phyloP scores from a whole-genome alignment of 2,329 filamentous ascomycete species.

The Fonsecaea erecta region DNA sequence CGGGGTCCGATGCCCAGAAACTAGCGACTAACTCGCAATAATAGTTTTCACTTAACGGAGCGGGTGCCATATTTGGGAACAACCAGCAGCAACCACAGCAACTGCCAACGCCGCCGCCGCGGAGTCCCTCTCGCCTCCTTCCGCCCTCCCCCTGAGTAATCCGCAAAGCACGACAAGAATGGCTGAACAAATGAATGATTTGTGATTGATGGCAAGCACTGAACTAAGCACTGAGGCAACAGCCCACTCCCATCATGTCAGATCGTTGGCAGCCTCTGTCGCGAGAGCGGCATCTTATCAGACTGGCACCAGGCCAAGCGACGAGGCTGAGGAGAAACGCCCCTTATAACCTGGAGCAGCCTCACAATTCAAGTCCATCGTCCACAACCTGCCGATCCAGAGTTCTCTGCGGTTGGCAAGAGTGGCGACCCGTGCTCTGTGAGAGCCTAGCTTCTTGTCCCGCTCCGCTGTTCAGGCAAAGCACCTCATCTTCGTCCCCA shows the following conservation, averaged over 20 bases:
- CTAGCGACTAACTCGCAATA: not conserved
- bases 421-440: not conserved
- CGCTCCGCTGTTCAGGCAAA: not conserved
- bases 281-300: too few species aligned
- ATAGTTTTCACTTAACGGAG: not conserved
- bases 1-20: slow-evolving; percentile 7
- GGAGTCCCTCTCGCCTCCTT: not conserved
- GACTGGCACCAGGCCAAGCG: not conserved
- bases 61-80: not conserved
- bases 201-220: not conserved
- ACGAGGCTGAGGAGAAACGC: not conserved
- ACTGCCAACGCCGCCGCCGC: not conserved
- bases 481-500: slow-evolving; percentile 6
- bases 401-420: not conserved
- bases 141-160: not conserved
- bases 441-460: not conserved
- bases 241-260: too few species aligned
- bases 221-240: not conserved
- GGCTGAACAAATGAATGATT: not conserved
- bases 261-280: too few species aligned
- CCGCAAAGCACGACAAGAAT: not conserved
- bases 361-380: not conserved
- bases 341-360: not conserved
- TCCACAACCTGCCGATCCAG: not conserved
- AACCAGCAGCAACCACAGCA: too few species aligned